Evolutionary conservation across 495 filamentous ascomycete genomes (phyloP).

Genomic region (Podospora fimiseda): DNA sequence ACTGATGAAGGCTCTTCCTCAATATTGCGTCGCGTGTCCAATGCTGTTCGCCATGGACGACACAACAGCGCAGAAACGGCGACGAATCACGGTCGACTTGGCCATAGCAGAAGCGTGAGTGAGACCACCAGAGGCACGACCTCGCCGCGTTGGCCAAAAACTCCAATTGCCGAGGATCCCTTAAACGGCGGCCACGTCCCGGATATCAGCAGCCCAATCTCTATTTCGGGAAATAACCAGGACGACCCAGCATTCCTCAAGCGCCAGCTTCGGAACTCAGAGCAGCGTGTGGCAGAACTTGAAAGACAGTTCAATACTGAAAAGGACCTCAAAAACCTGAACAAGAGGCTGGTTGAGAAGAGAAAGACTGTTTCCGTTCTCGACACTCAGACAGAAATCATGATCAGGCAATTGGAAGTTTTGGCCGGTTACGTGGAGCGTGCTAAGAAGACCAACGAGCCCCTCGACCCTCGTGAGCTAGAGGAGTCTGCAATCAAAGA

Average conservation of each 20-base stretch:
- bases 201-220: slow-evolving; percentile 71
- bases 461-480: slow-evolving; percentile 66
- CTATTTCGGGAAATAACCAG: slow-evolving; percentile 43
- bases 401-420: slow-evolving; percentile 83
- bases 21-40: slow-evolving; percentile 81
- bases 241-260: slow-evolving; percentile 73
- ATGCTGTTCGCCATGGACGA: slow-evolving; percentile 87
- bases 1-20: slow-evolving; percentile 63
- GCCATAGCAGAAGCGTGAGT: slow-evolving; percentile 49
- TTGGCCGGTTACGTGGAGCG: slow-evolving; percentile 59
- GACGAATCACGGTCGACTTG: slow-evolving; percentile 30
- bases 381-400: slow-evolving; percentile 90
- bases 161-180: slow-evolving; percentile 63
- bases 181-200: slow-evolving; percentile 34
- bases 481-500: slow-evolving; percentile 81
- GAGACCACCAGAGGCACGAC: slow-evolving; percentile 50
- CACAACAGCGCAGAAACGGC: slow-evolving; percentile 63
- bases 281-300: slow-evolving; percentile 74
- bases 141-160: slow-evolving; percentile 63
- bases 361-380: slow-evolving; percentile 93
- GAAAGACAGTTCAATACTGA: slow-evolving; percentile 64
- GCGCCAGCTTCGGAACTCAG: slow-evolving; percentile 71
- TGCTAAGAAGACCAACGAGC: slow-evolving; percentile 66
- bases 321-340: slow-evolving; percentile 75
- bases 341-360: slow-evolving; percentile 85